Conservation (phyloP, 1,139 yeast genomes). For the Pichia kudriavzevii region DNA sequence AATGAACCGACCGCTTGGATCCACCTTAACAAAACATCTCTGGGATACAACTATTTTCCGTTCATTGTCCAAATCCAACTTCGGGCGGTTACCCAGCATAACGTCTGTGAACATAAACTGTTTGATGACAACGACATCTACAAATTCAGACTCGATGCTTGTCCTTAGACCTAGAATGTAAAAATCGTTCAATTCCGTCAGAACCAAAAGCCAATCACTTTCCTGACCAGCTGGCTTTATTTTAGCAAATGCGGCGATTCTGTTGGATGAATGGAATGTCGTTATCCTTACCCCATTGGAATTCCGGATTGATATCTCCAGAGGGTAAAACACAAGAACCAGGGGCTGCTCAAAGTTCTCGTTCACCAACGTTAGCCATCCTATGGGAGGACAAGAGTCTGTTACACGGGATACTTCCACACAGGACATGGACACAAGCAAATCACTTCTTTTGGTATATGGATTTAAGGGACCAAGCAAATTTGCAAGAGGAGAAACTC, state of each 20-base stretch:
- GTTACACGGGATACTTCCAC: no score
- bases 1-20: slow-evolving; percentile 3
- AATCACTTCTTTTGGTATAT: no score
- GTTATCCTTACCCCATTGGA: neutral
- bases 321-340: slow-evolving; percentile 1
- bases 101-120: slow-evolving; percentile 2
- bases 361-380: no score
- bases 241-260: slow-evolving; percentile 6
- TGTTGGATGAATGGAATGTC: slow-evolving; percentile 3
- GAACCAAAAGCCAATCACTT: slow-evolving; percentile 7
- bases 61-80: neutral
- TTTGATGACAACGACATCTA: slow-evolving; percentile 2
- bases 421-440: no score
- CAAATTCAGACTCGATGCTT: neutral
- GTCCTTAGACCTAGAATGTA: slow-evolving; percentile 2
- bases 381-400: no score
- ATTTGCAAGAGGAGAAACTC: no score
- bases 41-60: slow-evolving; percentile 1
- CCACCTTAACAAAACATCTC: slow-evolving; percentile 8
- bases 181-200: slow-evolving; percentile 9
- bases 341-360: no score
- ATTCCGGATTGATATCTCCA: neutral
- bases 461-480: no score
- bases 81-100: neutral
- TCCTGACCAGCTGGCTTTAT: slow-evolving; percentile 4